Conservation (phyloP, 306 rosid genomes). For the Castanea sativa region DNA sequence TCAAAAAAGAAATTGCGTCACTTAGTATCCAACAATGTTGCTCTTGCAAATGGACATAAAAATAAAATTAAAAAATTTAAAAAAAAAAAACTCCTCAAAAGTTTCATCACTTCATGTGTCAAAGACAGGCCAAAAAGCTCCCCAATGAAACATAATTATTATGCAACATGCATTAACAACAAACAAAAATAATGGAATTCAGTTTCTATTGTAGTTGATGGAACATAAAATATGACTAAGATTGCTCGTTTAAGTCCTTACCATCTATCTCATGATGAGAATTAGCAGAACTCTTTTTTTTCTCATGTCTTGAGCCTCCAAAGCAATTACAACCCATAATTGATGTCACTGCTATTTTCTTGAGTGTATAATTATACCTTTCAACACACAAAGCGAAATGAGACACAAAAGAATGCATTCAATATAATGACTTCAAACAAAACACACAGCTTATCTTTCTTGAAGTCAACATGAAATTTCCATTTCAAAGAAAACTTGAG, state of each 20-base stretch:
- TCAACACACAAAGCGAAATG: conserved; percentile 20
- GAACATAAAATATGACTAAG: background rate
- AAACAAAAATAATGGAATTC: background rate
- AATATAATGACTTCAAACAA: background rate
- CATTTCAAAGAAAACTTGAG: background rate
- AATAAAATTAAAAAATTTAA: too few relatives aligned
- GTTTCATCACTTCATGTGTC: background rate
- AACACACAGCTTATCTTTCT: background rate
- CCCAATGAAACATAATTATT: background rate
- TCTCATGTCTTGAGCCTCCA: conserved; percentile 46
- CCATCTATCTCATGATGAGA: conserved; percentile 45
- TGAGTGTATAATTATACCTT: conserved; percentile 19
- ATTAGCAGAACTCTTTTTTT: conserved; percentile 34
- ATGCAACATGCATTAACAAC: background rate
- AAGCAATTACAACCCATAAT: conserved; percentile 90
- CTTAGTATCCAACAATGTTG: too few relatives aligned
- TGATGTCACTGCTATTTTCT: conserved; percentile 17
- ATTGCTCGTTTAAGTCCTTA: conserved; percentile 30
- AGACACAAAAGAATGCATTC: background rate
- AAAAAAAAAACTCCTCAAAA: too few relatives aligned
- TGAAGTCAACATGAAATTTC: background rate
- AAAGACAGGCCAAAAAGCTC: background rate
- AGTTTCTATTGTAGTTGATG: conserved; percentile 8
- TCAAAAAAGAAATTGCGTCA: background rate
- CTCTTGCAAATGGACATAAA: too few relatives aligned